These are phyloP conservation scores for Fraxinus ornus DNA, from an alignment of 305 asterid species.

Conservation along the genomic window DNA sequence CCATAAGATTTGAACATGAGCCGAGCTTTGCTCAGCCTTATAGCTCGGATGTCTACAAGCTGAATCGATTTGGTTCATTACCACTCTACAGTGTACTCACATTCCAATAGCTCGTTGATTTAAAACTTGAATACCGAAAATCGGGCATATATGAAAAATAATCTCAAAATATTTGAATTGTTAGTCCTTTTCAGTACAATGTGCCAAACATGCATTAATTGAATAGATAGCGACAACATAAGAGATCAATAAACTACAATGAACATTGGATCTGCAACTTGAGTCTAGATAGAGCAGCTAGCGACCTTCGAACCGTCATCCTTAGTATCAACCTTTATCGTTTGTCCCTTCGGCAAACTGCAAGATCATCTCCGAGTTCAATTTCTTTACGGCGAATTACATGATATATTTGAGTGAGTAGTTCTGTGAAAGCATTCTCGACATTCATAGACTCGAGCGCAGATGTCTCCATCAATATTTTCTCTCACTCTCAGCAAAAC, in stretches of 20 bases:
- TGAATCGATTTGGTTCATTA: neutral
- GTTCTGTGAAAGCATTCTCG: conserved; percentile 58
- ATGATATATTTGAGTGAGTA: conserved; percentile 44
- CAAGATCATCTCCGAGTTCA: conserved; percentile 46
- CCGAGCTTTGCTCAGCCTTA: neutral
- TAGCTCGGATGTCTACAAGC: neutral
- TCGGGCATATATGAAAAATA: neutral
- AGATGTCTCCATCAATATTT: conserved; percentile 58
- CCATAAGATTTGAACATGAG: neutral
- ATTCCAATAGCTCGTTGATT: neutral
- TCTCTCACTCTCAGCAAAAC: conserved; percentile 53
- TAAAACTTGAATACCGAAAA: neutral
- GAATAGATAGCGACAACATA: neutral
- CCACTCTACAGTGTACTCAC: neutral
- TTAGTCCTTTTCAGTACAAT: too few species aligned
- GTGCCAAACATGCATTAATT: neutral
- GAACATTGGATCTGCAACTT: neutral
- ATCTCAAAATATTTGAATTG: too few species aligned
- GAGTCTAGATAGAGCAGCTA: conserved; percentile 29
- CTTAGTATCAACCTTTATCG: conserved; percentile 37
- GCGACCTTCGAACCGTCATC: conserved; percentile 43
- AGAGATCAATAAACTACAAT: neutral
- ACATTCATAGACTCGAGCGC: conserved; percentile 56
- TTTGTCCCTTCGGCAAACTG: conserved; percentile 56
- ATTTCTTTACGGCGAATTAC: conserved; percentile 59